A percentile compares a stretch with the other conserved stretches of the same genome.
Conservation (phyloP, 1,139 yeast genomes). For the Scheffersomyces titani region DNA sequence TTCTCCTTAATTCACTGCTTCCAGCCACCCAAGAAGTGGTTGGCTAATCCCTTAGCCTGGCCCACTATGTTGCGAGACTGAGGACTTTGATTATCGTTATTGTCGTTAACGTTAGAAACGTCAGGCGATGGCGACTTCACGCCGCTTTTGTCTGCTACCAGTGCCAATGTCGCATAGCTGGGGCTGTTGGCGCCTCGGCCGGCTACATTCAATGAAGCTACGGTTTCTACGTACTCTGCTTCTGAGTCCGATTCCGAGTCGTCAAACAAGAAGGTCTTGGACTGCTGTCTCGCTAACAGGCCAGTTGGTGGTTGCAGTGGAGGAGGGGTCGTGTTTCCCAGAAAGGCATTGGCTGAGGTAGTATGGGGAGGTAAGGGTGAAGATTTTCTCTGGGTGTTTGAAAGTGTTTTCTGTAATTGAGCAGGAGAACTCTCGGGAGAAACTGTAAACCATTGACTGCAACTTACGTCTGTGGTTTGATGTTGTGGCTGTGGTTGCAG, state of each 20-base stretch:
- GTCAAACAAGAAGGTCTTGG: slow-evolving; percentile 32
- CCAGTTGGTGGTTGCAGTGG: background rate
- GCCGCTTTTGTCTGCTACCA: slow-evolving; percentile 52
- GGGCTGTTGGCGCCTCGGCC: slow-evolving; percentile 18
- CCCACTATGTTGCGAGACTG: slow-evolving; percentile 25
- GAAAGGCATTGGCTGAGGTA: slow-evolving; percentile 46
- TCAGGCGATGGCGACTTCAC: slow-evolving; percentile 36
- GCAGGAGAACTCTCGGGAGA: background rate
- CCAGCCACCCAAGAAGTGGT: slow-evolving; percentile 37
- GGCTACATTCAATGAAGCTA: background rate
- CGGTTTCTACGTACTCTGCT: slow-evolving; percentile 25
- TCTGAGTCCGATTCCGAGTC: slow-evolving; percentile 31
- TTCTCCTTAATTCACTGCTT: slow-evolving; percentile 12
- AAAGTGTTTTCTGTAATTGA: slow-evolving; percentile 14
- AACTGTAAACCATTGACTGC: background rate
- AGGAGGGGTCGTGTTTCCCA: slow-evolving; percentile 31
- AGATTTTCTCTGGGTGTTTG: slow-evolving; percentile 35
- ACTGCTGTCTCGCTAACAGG: background rate
- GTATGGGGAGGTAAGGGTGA: slow-evolving; percentile 50
- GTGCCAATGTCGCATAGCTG: slow-evolving; percentile 47
- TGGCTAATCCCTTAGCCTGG: slow-evolving; percentile 44
- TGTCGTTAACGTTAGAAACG: slow-evolving; percentile 2
- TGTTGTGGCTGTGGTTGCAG: slow-evolving; percentile 1
- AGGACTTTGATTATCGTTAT: slow-evolving; percentile 5
- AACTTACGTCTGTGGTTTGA: background rate